phyloP scores from a whole-genome alignment of 257 asterid species.

The Solanum medicagineum region DNA sequence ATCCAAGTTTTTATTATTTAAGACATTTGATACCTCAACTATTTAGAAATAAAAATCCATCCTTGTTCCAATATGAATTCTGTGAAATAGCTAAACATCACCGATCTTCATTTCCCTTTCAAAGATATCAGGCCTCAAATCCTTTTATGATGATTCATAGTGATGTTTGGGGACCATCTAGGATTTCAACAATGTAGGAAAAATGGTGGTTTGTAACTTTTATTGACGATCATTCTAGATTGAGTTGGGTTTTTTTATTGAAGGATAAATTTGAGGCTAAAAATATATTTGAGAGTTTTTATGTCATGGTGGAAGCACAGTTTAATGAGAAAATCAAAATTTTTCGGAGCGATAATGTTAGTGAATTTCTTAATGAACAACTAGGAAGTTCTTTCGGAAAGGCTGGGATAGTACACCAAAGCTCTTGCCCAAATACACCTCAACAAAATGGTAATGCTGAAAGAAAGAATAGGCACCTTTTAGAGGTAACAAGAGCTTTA shows the following conservation, averaged over 20 bases:
- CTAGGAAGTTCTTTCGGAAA: not conserved
- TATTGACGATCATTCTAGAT: too few relatives aligned
- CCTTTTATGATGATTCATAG: too few relatives aligned
- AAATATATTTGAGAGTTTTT: not conserved
- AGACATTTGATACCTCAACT: too few relatives aligned
- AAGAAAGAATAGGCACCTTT: not conserved
- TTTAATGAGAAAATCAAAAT: not conserved
- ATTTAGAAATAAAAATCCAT: too few relatives aligned
- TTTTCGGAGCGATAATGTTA: not conserved
- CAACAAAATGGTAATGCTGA: not conserved
- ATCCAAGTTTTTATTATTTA: too few relatives aligned
- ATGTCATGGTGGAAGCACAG: not conserved
- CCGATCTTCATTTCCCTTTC: too few relatives aligned
- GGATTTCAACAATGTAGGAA: not conserved
- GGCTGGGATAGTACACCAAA: not conserved
- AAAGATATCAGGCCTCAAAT: too few relatives aligned
- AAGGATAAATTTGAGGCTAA: too few relatives aligned
- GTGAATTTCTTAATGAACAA: not conserved
- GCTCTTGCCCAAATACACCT: not conserved
- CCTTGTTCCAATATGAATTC: too few relatives aligned
- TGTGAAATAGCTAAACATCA: too few relatives aligned
- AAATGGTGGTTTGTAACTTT: not conserved
- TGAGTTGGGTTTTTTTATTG: too few relatives aligned
- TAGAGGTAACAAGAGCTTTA: not conserved
- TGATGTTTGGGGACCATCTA: too few relatives aligned